Base-by-base conservation (phyloP, 495 filamentous ascomycete genomes). In the Apiosordaria backusii region DNA sequence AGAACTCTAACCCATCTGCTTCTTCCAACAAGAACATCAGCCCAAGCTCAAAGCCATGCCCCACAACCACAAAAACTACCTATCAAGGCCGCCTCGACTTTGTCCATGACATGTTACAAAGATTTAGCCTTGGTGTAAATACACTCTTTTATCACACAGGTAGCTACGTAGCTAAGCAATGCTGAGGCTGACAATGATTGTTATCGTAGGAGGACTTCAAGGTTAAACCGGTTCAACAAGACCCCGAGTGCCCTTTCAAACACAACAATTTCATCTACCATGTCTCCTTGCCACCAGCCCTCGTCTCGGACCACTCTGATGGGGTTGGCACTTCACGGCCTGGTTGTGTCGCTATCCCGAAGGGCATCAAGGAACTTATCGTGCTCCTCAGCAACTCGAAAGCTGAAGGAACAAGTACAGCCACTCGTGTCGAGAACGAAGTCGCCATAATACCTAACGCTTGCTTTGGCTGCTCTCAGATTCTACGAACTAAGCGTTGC, bases 221-320 rank as follows among this genome's bases (percentile, higher is more conserved):
- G 23, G 73, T 76, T 50, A 63, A 13, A 19, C 74, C 71, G 3
- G 66, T 76, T 40, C 74, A 73, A 65, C 76, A 77, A 58, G 74
- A 76, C 55, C 68, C 74, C 21, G 67, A 76, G 19, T 67, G 58
- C 40, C 67, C 69, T 15, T 76, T 76, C 71, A 76, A 76, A 55
- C 75, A 74, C 70, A 77, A 76, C 69, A 77, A 75, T 62, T 77
- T 76, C 53, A 74, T 77, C 52, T 77, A 77, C 50, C 71, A 59
- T n/a, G 29, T 76, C 52, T 68, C 67, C 16, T 63, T 76, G 5
- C 55, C 67, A 26, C 13, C 25, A 35, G 62, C 65, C 18, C 55
- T 62, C 0, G n/a, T 40, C 0, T 6, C 57, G 0, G 4, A 25
- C 19, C 50, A 45, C 57, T 54, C 0, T 0, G 25, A 4, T 10